phyloP scores from a whole-genome alignment of 495 filamentous ascomycete species.

The Penicillium soppii region DNA sequence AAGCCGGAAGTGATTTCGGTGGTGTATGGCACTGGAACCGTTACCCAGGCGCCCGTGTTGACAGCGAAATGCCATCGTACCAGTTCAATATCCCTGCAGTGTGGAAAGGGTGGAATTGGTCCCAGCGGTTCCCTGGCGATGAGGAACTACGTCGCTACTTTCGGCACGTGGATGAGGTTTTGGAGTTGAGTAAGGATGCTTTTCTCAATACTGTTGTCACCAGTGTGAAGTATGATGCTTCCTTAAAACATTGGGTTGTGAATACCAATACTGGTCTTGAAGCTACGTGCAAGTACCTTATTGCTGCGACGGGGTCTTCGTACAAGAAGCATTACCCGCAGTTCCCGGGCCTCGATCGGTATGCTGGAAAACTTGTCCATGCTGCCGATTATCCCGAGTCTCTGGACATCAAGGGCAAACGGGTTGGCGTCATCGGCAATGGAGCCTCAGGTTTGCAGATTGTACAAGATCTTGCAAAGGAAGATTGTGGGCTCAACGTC shows the following conservation, averaged over 20 bases:
- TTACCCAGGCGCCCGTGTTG: conserved; percentile 47
- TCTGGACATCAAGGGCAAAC: conserved; percentile 29
- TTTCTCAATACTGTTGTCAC: conserved; percentile 46
- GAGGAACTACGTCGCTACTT: conserved; percentile 50
- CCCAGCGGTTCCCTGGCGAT: conserved; percentile 44
- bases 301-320: conserved; percentile 35
- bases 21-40: conserved; percentile 54
- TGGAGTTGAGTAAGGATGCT: conserved; percentile 45
- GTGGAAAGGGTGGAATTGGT: conserved; percentile 49
- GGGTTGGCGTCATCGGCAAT: conserved; percentile 49
- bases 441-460: conserved; percentile 51
- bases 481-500: conserved; percentile 26
- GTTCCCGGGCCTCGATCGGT: conserved; percentile 25
- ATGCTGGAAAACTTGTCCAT: conserved; percentile 37
- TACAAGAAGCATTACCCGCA: conserved; percentile 35
- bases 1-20: conserved; percentile 44
- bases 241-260: conserved; percentile 40
- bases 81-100: conserved; percentile 46
- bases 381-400: conserved; percentile 1
- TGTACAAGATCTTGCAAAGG: conserved; percentile 54
- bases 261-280: conserved; percentile 42
- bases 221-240: conserved; percentile 39
- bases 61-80: conserved; percentile 47
- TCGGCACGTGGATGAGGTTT: conserved; percentile 13
- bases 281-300: conserved; percentile 40